Conservation (phyloP, 2,329 filamentous ascomycete genomes). For the Leptodontidium sp. region DNA sequence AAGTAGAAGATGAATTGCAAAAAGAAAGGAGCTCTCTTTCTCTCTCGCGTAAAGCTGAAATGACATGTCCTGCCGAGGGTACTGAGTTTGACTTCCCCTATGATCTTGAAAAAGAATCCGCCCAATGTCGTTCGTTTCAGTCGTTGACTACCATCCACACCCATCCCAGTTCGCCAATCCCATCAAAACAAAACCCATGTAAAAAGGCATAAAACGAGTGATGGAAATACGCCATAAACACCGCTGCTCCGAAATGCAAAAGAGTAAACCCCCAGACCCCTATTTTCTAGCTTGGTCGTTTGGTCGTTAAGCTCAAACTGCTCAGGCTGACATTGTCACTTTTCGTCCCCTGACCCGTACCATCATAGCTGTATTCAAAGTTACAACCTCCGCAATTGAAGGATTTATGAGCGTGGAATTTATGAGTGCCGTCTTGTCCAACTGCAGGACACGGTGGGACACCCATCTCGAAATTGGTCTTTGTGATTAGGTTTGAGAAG, state of each 20-base stretch:
- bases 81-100: slow-evolving; percentile 35
- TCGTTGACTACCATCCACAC: slow-evolving; percentile 2
- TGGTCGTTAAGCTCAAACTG: slow-evolving; percentile 7
- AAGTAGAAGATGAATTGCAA: slow-evolving; percentile 6
- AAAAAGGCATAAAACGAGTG: neutral
- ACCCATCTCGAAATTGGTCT: slow-evolving; percentile 23
- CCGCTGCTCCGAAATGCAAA: slow-evolving; percentile 26
- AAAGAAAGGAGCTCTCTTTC: neutral
- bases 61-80: slow-evolving; percentile 24
- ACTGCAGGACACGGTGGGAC: neutral
- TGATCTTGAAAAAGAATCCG: neutral
- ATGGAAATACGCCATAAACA: slow-evolving; percentile 22
- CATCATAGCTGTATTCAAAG: slow-evolving; percentile 23
- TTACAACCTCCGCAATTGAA: slow-evolving; percentile 21
- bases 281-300: slow-evolving; percentile 13
- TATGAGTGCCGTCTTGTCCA: slow-evolving; percentile 20
- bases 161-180: slow-evolving; percentile 14
- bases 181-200: slow-evolving; percentile 1
- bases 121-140: slow-evolving; percentile 7
- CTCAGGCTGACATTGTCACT: slow-evolving; percentile 9
- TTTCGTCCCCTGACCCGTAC: slow-evolving; percentile 7
- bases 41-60: slow-evolving; percentile 8
- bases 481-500: slow-evolving; percentile 27
- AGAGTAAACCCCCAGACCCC: slow-evolving; percentile 11
- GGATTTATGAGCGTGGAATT: slow-evolving; percentile 22